Conservation (phyloP, 345 rosid genomes). For the Raphanus raphanistrum region DNA sequence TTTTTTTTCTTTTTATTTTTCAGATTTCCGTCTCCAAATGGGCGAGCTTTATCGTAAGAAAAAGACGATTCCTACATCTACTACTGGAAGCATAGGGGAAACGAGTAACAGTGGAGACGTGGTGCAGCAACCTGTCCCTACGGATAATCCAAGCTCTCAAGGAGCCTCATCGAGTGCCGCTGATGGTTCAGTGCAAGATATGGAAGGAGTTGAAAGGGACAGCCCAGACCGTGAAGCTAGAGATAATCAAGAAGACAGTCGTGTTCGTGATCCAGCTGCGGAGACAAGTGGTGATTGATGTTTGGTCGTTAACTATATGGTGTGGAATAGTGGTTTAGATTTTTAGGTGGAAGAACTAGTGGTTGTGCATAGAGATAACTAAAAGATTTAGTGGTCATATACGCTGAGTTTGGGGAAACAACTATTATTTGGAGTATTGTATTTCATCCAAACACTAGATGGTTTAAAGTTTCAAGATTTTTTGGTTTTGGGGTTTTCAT, state of each 20-base stretch:
- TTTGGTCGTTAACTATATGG: neutral
- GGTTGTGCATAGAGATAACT: neutral
- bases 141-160: neutral
- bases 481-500: neutral
- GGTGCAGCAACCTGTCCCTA: neutral
- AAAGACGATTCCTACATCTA: conserved; percentile 57
- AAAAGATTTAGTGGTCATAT: neutral
- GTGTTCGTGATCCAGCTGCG: neutral
- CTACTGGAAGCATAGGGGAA: conserved; percentile 56
- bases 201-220: neutral
- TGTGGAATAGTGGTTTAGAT: neutral
- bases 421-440: neutral
- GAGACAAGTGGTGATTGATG: neutral
- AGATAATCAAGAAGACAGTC: neutral
- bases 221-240: neutral
- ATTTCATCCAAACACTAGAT: neutral
- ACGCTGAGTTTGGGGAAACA: neutral
- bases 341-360: neutral
- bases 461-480: neutral
- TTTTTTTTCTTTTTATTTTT: neutral
- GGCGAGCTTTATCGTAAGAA: conserved; percentile 62
- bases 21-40: conserved; percentile 90
- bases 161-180: neutral
- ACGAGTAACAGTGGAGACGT: neutral
- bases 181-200: neutral